phyloP scores from a whole-genome alignment of 2,329 filamentous ascomycete genomes.

The Monosporascus ibericus region DNA sequence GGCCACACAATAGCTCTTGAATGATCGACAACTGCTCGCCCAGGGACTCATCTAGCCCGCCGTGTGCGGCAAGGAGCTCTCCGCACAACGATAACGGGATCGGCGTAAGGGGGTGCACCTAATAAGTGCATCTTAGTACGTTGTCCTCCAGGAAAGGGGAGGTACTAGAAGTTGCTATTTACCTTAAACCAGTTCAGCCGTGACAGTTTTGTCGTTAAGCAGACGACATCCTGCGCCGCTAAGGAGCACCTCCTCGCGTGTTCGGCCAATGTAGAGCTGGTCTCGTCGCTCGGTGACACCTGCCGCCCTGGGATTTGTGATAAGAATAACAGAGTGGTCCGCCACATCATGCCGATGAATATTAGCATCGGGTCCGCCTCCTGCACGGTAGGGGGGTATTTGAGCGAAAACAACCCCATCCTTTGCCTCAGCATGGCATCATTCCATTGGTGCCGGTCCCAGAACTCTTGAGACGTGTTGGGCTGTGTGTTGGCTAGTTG shows the following conservation, averaged over 20 bases:
- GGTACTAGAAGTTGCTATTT: not conserved
- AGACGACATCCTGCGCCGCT: conserved; percentile 13
- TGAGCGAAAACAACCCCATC: conserved; percentile 10
- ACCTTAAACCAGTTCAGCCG: conserved; percentile 15
- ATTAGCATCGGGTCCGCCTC: conserved; percentile 14
- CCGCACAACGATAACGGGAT: conserved; percentile 13
- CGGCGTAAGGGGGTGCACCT: conserved; percentile 14
- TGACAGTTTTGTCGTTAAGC: conserved; percentile 12
- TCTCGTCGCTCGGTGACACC: conserved; percentile 9
- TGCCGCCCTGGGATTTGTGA: conserved; percentile 10
- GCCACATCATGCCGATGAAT: conserved; percentile 17
- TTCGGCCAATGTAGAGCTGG: conserved; percentile 8
- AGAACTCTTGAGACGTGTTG: conserved; percentile 9
- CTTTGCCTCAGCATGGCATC: conserved; percentile 7
- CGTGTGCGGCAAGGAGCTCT: conserved; percentile 11
- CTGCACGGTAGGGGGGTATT: conserved; percentile 8
- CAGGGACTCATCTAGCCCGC: conserved; percentile 11
- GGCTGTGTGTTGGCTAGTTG: conserved; percentile 12
- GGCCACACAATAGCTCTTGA: conserved; percentile 11
- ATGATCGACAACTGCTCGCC: conserved; percentile 14
- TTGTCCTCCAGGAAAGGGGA: too few relatives aligned
- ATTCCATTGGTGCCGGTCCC: conserved; percentile 13
- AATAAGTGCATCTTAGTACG: too few relatives aligned
- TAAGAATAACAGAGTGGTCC: conserved; percentile 12
- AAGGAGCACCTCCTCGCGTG: conserved; percentile 13